Percentiles rank a stretch among this genome's conserved stretches.
Evolutionary conservation across 805 yeast genomes (phyloP).

Genomic region (Ogataea salicorniae): DNA sequence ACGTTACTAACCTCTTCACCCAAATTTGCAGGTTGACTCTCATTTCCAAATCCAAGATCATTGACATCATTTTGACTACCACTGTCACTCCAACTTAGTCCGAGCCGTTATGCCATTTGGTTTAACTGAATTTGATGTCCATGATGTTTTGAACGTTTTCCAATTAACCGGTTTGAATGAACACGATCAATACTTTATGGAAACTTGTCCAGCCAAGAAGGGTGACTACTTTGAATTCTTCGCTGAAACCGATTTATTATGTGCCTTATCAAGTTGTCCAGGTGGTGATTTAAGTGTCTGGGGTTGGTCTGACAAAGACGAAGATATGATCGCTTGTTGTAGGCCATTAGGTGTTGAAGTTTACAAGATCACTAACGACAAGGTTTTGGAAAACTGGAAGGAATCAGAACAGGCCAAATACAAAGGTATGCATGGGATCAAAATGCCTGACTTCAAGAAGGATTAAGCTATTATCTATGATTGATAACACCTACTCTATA

Average conservation of each 20-base stretch:
- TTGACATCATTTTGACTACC: slow-evolving; percentile 50
- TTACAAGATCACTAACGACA: slow-evolving; percentile 44
- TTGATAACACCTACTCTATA: background rate
- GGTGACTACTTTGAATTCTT: slow-evolving; percentile 62
- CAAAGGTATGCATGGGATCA: slow-evolving; percentile 53
- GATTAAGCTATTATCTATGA: background rate
- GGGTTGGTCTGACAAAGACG: slow-evolving; percentile 66
- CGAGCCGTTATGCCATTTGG: slow-evolving; percentile 57
- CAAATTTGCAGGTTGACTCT: slow-evolving; percentile 49
- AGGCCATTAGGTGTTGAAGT: slow-evolving; percentile 61
- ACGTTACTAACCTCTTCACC: slow-evolving; percentile 90
- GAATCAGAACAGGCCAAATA: slow-evolving; percentile 48
- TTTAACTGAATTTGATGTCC: slow-evolving; percentile 60
- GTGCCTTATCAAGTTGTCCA: slow-evolving; percentile 64
- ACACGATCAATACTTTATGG: slow-evolving; percentile 65
- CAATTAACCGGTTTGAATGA: slow-evolving; percentile 65
- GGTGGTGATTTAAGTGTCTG: slow-evolving; percentile 65
- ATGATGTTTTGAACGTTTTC: slow-evolving; percentile 64
- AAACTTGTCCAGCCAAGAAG: slow-evolving; percentile 56
- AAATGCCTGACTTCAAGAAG: slow-evolving; percentile 18
- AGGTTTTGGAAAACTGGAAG: slow-evolving; percentile 44
- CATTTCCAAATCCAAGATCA: slow-evolving; percentile 32
- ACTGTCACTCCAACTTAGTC: slow-evolving; percentile 61
- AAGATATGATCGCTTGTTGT: slow-evolving; percentile 56
- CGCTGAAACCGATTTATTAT: slow-evolving; percentile 59